Evolutionary conservation across 805 yeast species (phyloP), one percentile per base, ranked within the genome.

Genomic region (Ogataea nonfermentans): DNA sequence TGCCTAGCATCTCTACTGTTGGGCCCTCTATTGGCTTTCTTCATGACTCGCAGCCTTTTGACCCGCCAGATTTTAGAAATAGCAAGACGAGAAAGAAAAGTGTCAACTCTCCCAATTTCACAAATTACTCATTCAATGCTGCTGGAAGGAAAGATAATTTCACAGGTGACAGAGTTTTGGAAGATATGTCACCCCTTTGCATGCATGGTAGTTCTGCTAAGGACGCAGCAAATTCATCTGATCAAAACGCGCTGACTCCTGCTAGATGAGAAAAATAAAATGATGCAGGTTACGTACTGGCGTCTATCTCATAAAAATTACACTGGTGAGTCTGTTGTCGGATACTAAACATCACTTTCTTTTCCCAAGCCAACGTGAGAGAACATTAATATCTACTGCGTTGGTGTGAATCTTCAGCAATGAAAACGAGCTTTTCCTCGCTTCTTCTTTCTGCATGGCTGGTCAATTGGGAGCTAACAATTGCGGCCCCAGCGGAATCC

Each of bases 141-240:
- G 36, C 43, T 19, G 43, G 35, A 12, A 27, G 43, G 24, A 36
- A 37, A 19, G 51, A 43, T 30, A 40, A 40, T 24, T 40, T 34
- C n/a, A 25, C 43, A 12, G 30, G 40, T 24, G 42, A 37, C 9
- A 45, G 44, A 19, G 14, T 37, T 11, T 25, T 40, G 43, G 51
- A 47, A 15, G 51, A 47, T 13, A 32, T 50, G 11, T 50, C 54
- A 6, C 54, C 54, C 3, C 29, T 50, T 13, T 44, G 48, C 23
- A 41, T 40, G 14, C 36, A 44, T 6, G 30, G 41, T 9, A 35
- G 26, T 3, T 10, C 34, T n/a, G 10, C 40, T 13, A 29, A 19
- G n/a, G 39, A 35, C 12, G 35, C 29, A 16, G 16, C 22, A 7
- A 40, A 16, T 6, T 12, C 23, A 11, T n/a, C 20, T 3, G 41